Evolutionary conservation across 495 filamentous ascomycete genomes (phyloP), one percentile per base, ranked within the genome.

Genomic region (Stereocaulon alpinum): DNA sequence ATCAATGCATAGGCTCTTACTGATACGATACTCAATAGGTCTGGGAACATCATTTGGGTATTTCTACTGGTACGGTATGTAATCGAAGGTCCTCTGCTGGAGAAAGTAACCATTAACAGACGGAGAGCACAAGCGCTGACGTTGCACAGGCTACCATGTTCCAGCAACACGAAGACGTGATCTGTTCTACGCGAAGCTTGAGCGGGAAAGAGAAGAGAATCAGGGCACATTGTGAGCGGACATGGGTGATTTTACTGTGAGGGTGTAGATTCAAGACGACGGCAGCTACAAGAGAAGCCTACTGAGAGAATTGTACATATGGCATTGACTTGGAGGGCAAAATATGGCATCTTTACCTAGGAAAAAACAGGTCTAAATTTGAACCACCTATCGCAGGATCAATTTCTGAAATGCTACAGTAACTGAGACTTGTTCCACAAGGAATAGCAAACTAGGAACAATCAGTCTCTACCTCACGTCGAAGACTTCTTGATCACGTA

Each of bases 31-130:
- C 4, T 6, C 17, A 24, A 12, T 52, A 84, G 86, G 86, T 70
- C 79, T 87, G 70, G 86, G 86, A 63, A 78, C 77, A 63, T 78
- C 85, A 60, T 78, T 80, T 71, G 87, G 85, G 67, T 90, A 87
- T 73, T 76, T 82, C 70, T 91, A 78, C 74, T 91, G 88, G 87
- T 91, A 89, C 74, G 86, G 82, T 86, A 83, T 62, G 83, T 86
- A 73, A 43, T 41, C 17, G 37, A 4, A 11, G 45, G 11, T 2
- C 32, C 47, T 50, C 14, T 17, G 24, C 24, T 6, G n/a, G 7
- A 29, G 44, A 6, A 11, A 2, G 18, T 2, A 22, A 4, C 2
- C 22, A 2, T 6, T 27, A 9, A 9, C 22, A n/a, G 6, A 24
- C 20, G 2, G n/a, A 2, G 27, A 24, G 29, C 17, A 12, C 32